phyloP scores from a whole-genome alignment of 2,329 filamentous ascomycete species.

The Exophiala sideris region DNA sequence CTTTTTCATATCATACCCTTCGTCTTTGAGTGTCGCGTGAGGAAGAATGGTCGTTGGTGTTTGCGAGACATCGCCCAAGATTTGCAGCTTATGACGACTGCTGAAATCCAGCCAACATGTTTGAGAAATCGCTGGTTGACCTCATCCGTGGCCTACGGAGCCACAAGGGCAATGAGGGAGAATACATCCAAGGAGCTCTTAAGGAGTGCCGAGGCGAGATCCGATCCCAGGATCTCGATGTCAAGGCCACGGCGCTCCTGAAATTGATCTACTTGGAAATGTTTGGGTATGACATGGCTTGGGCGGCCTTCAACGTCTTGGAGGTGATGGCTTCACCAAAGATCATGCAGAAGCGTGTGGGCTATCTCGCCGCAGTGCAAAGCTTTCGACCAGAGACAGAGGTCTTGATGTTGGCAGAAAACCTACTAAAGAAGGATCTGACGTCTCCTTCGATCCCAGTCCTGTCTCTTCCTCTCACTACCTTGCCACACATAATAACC shows the following conservation, averaged over 20 bases:
- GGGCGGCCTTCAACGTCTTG: slow-evolving; percentile 96
- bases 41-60: slow-evolving; percentile 9
- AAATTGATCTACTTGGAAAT: slow-evolving; percentile 98
- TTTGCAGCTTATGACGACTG: slow-evolving; percentile 1
- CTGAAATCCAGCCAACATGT: slow-evolving; percentile 57
- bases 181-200: slow-evolving; percentile 89
- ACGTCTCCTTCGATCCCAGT: slow-evolving; percentile 70
- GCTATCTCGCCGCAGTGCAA: slow-evolving; percentile 91
- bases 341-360: slow-evolving; percentile 91
- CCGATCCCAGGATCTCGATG: slow-evolving; percentile 88
- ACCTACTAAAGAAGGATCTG: slow-evolving; percentile 79
- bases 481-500: slow-evolving; percentile 92
- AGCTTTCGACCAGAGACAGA: slow-evolving; percentile 95
- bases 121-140: slow-evolving; percentile 98
- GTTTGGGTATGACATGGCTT: slow-evolving; percentile 99
- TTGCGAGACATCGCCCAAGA: neutral
- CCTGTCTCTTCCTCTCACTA: slow-evolving; percentile 80
- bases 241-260: slow-evolving; percentile 91
- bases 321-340: slow-evolving; percentile 98
- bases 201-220: slow-evolving; percentile 96
- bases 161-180: slow-evolving; percentile 90
- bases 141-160: slow-evolving; percentile 94
- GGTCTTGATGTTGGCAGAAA: slow-evolving; percentile 95
- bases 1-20: neutral
- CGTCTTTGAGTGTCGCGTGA: slow-evolving; percentile 9